Percentiles rank a stretch among this genome's conserved stretches.
Evolutionary conservation across 1,139 yeast species (phyloP).

Genomic region (Scheffersomyces lignicola): DNA sequence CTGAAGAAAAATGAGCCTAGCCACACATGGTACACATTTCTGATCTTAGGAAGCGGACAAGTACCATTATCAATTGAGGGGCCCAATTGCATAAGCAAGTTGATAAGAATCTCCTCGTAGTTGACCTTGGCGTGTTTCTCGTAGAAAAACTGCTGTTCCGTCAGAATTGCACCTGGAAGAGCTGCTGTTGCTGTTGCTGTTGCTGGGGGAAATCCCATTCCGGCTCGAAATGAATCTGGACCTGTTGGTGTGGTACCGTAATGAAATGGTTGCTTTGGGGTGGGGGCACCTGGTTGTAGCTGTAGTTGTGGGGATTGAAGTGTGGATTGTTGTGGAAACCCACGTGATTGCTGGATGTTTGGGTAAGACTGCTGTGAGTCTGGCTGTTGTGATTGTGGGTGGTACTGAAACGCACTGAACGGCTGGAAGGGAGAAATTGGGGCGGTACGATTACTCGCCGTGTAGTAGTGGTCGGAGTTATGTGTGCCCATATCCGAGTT

Average conservation of each 20-base stretch:
- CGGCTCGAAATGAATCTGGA: constrained; percentile 2
- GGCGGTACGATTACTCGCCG: constrained; percentile 5
- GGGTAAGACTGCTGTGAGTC: neutral
- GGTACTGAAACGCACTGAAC: no score
- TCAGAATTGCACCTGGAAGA: constrained; percentile 16
- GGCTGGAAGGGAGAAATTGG: no score
- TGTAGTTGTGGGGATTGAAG: constrained; percentile 26
- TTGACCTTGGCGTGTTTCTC: constrained; percentile 13
- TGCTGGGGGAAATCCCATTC: no score
- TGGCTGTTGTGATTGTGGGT: neutral
- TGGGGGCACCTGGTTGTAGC: constrained; percentile 5
- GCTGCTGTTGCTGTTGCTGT: neutral
- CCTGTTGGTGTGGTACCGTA: neutral
- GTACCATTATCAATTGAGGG: constrained; percentile 28
- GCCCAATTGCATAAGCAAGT: constrained; percentile 14
- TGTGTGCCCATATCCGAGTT: neutral
- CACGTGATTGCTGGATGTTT: neutral
- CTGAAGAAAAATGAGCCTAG: constrained; percentile 32
- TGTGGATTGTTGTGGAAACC: no score
- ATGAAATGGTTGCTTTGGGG: neutral
- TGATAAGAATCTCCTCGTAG: constrained; percentile 16
- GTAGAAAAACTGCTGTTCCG: constrained; percentile 10
- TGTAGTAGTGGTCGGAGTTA: neutral
- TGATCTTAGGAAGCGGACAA: constrained; percentile 29
- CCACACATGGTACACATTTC: constrained; percentile 36